Conservation (phyloP, 139 green algal genomes). For the Nannochloris sp. region DNA sequence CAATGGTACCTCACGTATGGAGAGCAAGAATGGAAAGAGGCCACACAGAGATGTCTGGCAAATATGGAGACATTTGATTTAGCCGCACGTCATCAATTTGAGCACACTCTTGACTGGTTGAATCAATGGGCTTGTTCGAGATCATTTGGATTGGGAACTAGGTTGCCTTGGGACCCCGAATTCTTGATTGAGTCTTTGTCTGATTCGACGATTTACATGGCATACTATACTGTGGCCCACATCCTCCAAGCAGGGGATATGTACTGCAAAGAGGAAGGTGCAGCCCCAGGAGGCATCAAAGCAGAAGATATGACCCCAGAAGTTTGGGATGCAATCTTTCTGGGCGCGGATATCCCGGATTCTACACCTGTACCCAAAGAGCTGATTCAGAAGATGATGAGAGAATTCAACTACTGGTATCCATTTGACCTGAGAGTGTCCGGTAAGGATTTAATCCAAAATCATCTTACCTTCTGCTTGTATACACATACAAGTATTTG, state of each 20-base stretch:
- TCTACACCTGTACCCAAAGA: conserved; percentile 43
- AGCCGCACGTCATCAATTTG: conserved; percentile 49
- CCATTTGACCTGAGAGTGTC: conserved; percentile 93
- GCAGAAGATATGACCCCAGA: conserved; percentile 76
- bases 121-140: conserved; percentile 93
- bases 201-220: conserved; percentile 99
- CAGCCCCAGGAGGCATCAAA: conserved; percentile 28
- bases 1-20: conserved; percentile 95
- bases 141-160: conserved; percentile 92
- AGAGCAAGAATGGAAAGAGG: conserved; percentile 72
- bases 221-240: conserved; percentile 95
- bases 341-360: conserved; percentile 44
- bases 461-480: conserved; percentile 97
- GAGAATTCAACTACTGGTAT: conserved; percentile 98
- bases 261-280: conserved; percentile 52
- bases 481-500: conserved; percentile 98
- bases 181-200: conserved; percentile 97
- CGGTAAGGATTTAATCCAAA: conserved; percentile 97
- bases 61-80: conserved; percentile 67
- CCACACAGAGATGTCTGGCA: conserved; percentile 40
- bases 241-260: conserved; percentile 80
- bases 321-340: conserved; percentile 90
- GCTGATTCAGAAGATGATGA: conserved; percentile 49
- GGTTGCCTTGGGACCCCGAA: conserved; percentile 88
- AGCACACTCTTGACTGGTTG: conserved; percentile 85